These are phyloP conservation scores for Tricholoma furcatifolium DNA, from an alignment of 768 basidiomycete species.

Conservation along the genomic window DNA sequence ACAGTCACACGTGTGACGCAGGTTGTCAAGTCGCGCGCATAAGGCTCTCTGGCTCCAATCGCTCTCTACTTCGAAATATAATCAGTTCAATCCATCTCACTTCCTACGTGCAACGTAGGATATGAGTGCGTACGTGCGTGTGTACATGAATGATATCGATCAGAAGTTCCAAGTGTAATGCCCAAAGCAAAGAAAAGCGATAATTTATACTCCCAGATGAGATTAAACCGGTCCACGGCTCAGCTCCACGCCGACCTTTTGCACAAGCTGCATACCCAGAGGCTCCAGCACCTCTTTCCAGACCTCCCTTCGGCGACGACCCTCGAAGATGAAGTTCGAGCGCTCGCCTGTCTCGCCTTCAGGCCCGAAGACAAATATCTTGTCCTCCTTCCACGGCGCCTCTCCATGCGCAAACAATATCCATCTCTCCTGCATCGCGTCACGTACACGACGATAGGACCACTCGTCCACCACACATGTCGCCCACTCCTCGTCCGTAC, in stretches of 20 bases:
- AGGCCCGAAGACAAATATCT: slow-evolving; percentile 78
- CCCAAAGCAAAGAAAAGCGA: neutral
- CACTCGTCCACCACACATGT: slow-evolving; percentile 62
- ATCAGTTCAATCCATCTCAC: too few relatives aligned
- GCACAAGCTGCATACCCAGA: slow-evolving; percentile 62
- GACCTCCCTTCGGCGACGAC: slow-evolving; percentile 52
- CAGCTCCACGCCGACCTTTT: slow-evolving; percentile 74
- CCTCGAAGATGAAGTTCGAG: slow-evolving; percentile 60
- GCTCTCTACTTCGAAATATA: too few relatives aligned
- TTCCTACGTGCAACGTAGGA: too few relatives aligned
- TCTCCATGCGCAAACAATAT: slow-evolving; percentile 73
- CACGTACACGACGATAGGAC: slow-evolving; percentile 64
- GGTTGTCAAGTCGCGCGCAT: too few relatives aligned
- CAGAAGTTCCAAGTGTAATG: neutral
- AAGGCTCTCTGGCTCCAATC: too few relatives aligned
- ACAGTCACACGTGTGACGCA: too few relatives aligned
- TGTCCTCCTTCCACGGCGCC: slow-evolving; percentile 67
- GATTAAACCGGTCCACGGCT: slow-evolving; percentile 56
- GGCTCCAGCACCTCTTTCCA: slow-evolving; percentile 72
- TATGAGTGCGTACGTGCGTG: neutral
- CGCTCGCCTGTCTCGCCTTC: slow-evolving; percentile 82
- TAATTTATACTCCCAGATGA: neutral
- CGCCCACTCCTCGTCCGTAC: slow-evolving; percentile 45
- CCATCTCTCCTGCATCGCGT: slow-evolving; percentile 74
- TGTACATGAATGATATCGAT: neutral